Evolutionary conservation across 768 basidiomycete species (phyloP), one percentile per base, ranked within the genome.

Genomic region (Gloeophyllum trabeum): DNA sequence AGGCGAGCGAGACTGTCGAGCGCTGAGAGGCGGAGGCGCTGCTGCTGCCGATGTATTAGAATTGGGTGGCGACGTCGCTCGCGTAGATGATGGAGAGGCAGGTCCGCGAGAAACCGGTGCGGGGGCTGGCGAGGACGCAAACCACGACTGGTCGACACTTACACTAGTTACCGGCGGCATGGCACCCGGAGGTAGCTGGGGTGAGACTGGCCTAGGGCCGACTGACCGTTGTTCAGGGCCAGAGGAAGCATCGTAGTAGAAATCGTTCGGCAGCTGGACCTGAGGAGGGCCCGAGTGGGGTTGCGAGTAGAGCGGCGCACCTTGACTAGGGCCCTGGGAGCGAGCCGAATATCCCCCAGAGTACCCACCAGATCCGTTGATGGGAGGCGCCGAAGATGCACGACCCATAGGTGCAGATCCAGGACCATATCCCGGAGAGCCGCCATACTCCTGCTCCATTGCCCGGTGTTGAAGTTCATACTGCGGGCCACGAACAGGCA

Each of bases 401-500:
- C 48, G 44, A 22, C 16, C 38, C 46, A 34, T 10, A 24, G 52
- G 18, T n/a, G 42, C 21, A 18, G 26, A 13, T 21, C 6, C n/a
- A 22, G 19, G 39, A 23, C 24, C 39, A 10, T 21, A 38, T 19
- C 36, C 36, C 10, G 7, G 16, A 19, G 7, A 16, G n/a, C 22
- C 69, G 39, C 69, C 68, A 48, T 87, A 86, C 56, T 94, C 89
- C 52, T 92, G 83, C 58, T 92, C 87, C 73, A 97, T 90, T 39
- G 81, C 86, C 19, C 84, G 79, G 58, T 90, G 85, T 57, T 97
- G 93, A 75, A 87, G 81, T 54, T 94, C 93, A 56, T 94, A 97
- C 52, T 89, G 85, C 28, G 93, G 89, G 4, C 86, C 79, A 47
- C 81, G 79, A 42, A 97, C 75, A 5, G 91, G 81, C 65, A 78